Base-by-base conservation (phyloP, 805 yeast species). In the Suhomyces vadensis region DNA sequence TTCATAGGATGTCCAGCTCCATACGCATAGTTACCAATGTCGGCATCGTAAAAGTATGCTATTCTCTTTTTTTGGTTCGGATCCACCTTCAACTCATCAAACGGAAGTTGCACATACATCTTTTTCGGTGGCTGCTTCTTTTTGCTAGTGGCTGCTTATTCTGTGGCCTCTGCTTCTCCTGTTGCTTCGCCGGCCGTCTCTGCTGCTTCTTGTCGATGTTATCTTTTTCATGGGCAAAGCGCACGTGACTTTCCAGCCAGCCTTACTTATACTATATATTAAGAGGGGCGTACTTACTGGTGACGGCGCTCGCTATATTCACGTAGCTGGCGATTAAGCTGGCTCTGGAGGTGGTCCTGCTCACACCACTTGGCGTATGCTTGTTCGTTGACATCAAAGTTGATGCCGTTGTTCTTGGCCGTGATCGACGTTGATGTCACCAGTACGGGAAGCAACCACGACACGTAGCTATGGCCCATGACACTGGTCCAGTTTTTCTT, bases 1-100 rank as follows among this genome's bases (percentile, higher is more conserved):
- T 94, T 94, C 99, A 94, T 94, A 31, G 97, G 97, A 66, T 94
- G 99, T 22, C 97, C 97, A 4, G 97, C 94, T 45, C 98, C 98
- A 63, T 94, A 94, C 36, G 97, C 96, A 67, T 92, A 92, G 70
- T 94, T 94, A 26, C 98, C 98, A 38, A 94, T 96, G 63, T 92
- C 99, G 22, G 96, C 73, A 43, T 69, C 75, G 46, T 72, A 70
- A 54, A 69, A 70, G 52, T 70, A 71, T 16, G 75, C 76, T 46
- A 69, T 71, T 25, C 75, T 52, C 44, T 69, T 71, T 58, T 71
- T 71, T 39, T 66, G 65, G 36, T 56, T 58, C 19, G 69, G 65
- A 52, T 70, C 69, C 39, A 71, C 75, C 47, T 65, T 63, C 49
- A 71, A 56, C 37, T 71, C 75, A 57, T 72, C 77, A 55, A 72